A percentile compares a stretch with the other conserved stretches of the same genome.
phyloP scores from a whole-genome alignment of 306 rosid genomes.

The Comarum palustre region DNA sequence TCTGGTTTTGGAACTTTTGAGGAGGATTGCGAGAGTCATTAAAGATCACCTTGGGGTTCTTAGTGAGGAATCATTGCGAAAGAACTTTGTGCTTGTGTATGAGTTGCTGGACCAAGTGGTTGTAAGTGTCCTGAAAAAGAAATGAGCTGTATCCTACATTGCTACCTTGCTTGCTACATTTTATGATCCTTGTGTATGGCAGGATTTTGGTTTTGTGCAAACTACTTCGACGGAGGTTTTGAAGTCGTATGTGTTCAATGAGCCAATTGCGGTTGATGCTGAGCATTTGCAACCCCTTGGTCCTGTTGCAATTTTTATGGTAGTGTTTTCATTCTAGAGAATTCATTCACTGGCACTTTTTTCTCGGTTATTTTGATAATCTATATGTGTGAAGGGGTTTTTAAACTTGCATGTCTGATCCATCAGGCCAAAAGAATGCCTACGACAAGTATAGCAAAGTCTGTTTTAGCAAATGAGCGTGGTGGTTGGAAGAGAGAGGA shows the following conservation, averaged over 20 bases:
- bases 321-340: conserved; percentile 23
- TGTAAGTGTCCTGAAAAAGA: conserved; percentile 39
- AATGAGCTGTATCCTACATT: not conserved
- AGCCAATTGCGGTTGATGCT: conserved; percentile 70
- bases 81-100: conserved; percentile 89
- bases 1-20: conserved; percentile 76
- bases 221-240: conserved; percentile 92
- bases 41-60: conserved; percentile 95
- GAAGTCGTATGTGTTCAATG: conserved; percentile 82
- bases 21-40: conserved; percentile 79
- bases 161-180: not conserved
- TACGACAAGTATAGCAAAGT: conserved; percentile 75
- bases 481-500: conserved; percentile 93
- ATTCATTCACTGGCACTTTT: not conserved
- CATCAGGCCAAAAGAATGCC: conserved; percentile 89
- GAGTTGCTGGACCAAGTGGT: conserved; percentile 92
- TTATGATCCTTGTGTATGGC: conserved; percentile 10
- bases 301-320: conserved; percentile 79
- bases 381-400: conserved; percentile 20
- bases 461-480: conserved; percentile 87
- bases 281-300: conserved; percentile 67
- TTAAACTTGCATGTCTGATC: conserved; percentile 26
- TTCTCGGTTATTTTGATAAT: conserved; percentile 19
- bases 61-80: conserved; percentile 79
- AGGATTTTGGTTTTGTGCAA: conserved; percentile 94